phyloP scores from a whole-genome alignment of 768 basidiomycete genomes.

The Termitomyces sp. region DNA sequence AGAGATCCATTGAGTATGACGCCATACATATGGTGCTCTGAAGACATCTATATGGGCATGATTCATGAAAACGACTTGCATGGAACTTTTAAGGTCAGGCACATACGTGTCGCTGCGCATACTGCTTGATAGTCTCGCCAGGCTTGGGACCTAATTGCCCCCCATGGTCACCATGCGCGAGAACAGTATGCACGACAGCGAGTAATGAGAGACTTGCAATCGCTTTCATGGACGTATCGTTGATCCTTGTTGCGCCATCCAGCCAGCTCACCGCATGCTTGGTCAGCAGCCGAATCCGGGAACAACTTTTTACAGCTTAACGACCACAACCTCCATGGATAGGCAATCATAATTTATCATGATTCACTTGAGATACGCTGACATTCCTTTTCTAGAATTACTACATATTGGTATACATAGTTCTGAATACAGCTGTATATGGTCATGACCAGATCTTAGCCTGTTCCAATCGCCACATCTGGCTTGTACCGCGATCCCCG shows the following conservation, averaged over 20 bases:
- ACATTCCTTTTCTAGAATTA: too few species aligned
- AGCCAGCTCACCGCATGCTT: not conserved
- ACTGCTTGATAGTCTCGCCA: conserved; percentile 70
- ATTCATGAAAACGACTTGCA: conserved; percentile 12
- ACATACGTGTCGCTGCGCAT: conserved; percentile 90
- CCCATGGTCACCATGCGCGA: conserved; percentile 60
- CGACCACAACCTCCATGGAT: too few species aligned
- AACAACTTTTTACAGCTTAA: not conserved
- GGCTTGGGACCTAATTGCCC: conserved; percentile 29
- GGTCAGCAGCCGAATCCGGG: conserved; percentile 7
- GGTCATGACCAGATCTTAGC: not conserved
- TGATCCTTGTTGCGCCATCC: not conserved
- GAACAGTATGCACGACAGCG: conserved; percentile 23
- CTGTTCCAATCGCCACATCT: not conserved
- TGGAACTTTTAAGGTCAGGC: conserved; percentile 7
- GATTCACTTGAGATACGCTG: not conserved
- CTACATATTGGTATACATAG: too few species aligned
- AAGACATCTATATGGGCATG: conserved; percentile 60
- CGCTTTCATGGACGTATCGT: conserved; percentile 38
- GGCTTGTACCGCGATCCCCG: too few species aligned
- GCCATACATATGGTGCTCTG: conserved; percentile 80
- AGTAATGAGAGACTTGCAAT: conserved; percentile 38
- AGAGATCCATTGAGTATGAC: not conserved
- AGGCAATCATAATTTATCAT: not conserved
- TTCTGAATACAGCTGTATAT: not conserved